Conservation (phyloP, 2,329 filamentous ascomycete genomes). For the Colletotrichum sp. region DNA sequence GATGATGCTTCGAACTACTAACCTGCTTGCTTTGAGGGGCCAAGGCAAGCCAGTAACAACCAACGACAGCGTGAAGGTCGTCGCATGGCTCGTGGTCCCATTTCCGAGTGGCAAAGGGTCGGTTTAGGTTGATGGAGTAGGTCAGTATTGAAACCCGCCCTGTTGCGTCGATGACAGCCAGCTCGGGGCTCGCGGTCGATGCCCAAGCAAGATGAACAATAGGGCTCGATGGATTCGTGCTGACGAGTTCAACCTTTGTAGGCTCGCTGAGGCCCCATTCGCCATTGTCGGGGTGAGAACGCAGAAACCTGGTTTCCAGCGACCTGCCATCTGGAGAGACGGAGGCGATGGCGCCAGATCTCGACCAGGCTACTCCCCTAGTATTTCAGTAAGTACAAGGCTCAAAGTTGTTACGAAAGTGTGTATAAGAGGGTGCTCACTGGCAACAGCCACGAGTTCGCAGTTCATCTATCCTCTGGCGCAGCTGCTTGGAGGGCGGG, state of each 20-base stretch:
- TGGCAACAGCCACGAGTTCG: constrained; percentile 79
- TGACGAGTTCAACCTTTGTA: constrained; percentile 66
- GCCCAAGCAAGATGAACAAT: constrained; percentile 87
- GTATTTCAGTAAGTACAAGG: background rate
- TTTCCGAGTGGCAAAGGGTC: constrained; percentile 65
- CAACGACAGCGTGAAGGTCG: constrained; percentile 79
- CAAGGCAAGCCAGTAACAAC: constrained; percentile 83
- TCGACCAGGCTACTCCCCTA: constrained; percentile 88
- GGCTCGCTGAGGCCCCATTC: constrained; percentile 79
- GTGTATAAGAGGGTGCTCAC: constrained; percentile 54
- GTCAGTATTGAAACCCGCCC: constrained; percentile 79
- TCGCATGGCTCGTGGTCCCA: constrained; percentile 73
- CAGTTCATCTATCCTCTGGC: constrained; percentile 78
- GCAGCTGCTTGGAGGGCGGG: constrained; percentile 68
- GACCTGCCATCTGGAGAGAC: constrained; percentile 74
- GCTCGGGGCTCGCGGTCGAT: constrained; percentile 71
- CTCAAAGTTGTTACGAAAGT: background rate
- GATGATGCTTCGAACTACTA: constrained; percentile 19
- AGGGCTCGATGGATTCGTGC: constrained; percentile 66
- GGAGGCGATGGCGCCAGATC: constrained; percentile 82
- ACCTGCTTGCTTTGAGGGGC: constrained; percentile 51
- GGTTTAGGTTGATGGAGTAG: constrained; percentile 76
- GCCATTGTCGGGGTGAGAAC: constrained; percentile 71
- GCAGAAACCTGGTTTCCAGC: constrained; percentile 76
- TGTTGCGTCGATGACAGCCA: constrained; percentile 81